phyloP scores from a whole-genome alignment of 805 yeast species.

The Candida hispaniensis region DNA sequence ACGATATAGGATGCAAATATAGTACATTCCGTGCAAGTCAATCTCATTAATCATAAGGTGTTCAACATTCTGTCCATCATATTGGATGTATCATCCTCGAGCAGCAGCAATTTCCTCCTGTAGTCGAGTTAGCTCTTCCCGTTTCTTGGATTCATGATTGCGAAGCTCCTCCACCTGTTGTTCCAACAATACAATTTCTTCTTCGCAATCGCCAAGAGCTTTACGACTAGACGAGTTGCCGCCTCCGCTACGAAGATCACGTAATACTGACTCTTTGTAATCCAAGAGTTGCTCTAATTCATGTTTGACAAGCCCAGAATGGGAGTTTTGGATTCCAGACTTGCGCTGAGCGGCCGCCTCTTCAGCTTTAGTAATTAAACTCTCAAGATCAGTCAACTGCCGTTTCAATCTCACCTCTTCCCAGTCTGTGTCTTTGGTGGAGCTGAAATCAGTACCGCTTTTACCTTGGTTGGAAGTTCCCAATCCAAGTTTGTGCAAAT shows the following conservation, averaged over 20 bases:
- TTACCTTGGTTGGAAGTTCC: conserved; percentile 27
- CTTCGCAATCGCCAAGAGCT: conserved; percentile 31
- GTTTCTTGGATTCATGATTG: conserved; percentile 52
- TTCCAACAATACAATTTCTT: conserved; percentile 57
- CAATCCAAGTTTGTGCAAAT: conserved; percentile 48
- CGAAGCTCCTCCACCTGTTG: conserved; percentile 66
- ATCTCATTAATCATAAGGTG: no score
- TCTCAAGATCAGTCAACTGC: conserved; percentile 65
- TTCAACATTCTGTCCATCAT: no score
- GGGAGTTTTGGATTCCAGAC: conserved; percentile 28
- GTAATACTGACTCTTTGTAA: conserved; percentile 57
- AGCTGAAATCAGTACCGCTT: conserved; percentile 60
- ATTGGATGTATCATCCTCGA: no score
- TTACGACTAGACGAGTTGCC: conserved; percentile 15
- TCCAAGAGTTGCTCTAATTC: conserved; percentile 77
- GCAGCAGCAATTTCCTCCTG: conserved; percentile 15
- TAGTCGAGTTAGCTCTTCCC: conserved; percentile 45
- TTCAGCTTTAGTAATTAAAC: conserved; percentile 48
- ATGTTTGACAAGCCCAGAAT: conserved; percentile 34
- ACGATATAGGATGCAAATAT: no score
- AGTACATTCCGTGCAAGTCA: no score
- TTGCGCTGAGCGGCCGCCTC: conserved; percentile 35
- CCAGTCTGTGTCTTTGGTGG: conserved; percentile 63
- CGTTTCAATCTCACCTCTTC: conserved; percentile 77
- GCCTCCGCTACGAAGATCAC: conserved; percentile 30